A percentile compares a stretch with the other conserved stretches of the same genome.
phyloP scores from a whole-genome alignment of 805 yeast genomes.

The Saccharomycopsis fibuligera region DNA sequence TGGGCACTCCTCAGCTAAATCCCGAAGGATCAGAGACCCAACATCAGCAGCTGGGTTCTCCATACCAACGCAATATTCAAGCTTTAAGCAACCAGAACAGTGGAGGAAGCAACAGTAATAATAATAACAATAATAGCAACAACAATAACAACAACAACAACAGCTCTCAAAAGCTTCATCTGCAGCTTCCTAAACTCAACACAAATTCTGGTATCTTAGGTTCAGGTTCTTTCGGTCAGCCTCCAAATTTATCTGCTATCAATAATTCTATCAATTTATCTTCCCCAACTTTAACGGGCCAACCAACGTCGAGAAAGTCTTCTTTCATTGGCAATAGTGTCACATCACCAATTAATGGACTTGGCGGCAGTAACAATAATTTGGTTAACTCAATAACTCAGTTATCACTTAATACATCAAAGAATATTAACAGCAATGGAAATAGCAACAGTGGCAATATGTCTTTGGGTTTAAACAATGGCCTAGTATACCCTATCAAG shows the following conservation, averaged over 20 bases:
- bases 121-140: not conserved
- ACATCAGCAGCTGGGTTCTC: not conserved
- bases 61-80: conserved; percentile 5
- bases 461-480: conserved; percentile 3
- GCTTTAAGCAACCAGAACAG: not conserved
- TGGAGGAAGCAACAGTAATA: not conserved
- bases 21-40: not conserved
- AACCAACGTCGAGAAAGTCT: conserved; percentile 15
- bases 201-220: conserved; percentile 6
- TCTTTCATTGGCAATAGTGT: conserved; percentile 10
- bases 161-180: conserved; percentile 11
- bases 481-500: conserved; percentile 29
- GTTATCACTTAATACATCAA: conserved; percentile 12
- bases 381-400: conserved; percentile 11
- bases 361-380: conserved; percentile 2
- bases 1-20: conserved; percentile 7
- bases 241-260: conserved; percentile 8
- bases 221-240: conserved; percentile 1
- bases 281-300: conserved; percentile 19
- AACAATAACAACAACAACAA: not conserved
- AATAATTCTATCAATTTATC: conserved; percentile 7
- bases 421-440: not conserved
- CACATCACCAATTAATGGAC: conserved; percentile 11
- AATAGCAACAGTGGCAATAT: conserved; percentile 11
- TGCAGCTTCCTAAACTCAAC: conserved; percentile 18